Evolutionary conservation across 2,329 filamentous ascomycete genomes (phyloP), one percentile per base, ranked within the genome.

Genomic region (Waltergamsia citrina): DNA sequence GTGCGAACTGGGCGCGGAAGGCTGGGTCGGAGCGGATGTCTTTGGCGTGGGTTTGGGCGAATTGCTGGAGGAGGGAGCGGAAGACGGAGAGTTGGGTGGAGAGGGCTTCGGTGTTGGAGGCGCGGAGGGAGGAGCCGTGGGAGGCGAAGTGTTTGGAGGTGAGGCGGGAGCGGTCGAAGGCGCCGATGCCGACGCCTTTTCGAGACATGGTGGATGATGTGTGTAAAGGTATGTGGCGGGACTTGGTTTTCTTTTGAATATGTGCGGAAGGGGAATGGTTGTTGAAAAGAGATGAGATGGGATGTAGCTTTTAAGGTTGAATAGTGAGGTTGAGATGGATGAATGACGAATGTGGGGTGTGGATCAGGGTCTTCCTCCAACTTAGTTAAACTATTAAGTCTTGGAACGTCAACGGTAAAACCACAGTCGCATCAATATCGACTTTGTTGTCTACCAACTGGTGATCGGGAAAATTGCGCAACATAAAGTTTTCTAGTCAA

Each of bases 1-100:
- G 86, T 4, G 92, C 90, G 53, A 98, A 98, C 60, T 98, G 90
- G 22, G 90, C 87, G 40, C 92, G 85, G 59, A 98, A 98, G 7
- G 78, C 81, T 6, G 92, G 92, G 56, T 96, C 88, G 3, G 87
- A 94, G 42, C 90, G 88, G 39, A 98, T 98, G 50, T 94, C 92
- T 53, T 88, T 87, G 46, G 83, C 85, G 69, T 98, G 92, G 32
- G 90, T 94, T 51, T 90, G 74, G 29, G 88, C 86, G 60, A 98
- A 98, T 59, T 93, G 87, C 62, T 95, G 87, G 6, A 98, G 77
- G 9, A 95, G 73, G 14, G 86, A 92, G 52, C 94, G 87, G 70
- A 98, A 98, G 51, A 96, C 88, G 44, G 87, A 81, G 41, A 98
- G 81, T 56, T 98, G 92, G 24, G 87, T 94, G 50, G 86, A 81